Base-by-base conservation (phyloP, 2,329 filamentous ascomycete species). In the Penicillium sp. region DNA sequence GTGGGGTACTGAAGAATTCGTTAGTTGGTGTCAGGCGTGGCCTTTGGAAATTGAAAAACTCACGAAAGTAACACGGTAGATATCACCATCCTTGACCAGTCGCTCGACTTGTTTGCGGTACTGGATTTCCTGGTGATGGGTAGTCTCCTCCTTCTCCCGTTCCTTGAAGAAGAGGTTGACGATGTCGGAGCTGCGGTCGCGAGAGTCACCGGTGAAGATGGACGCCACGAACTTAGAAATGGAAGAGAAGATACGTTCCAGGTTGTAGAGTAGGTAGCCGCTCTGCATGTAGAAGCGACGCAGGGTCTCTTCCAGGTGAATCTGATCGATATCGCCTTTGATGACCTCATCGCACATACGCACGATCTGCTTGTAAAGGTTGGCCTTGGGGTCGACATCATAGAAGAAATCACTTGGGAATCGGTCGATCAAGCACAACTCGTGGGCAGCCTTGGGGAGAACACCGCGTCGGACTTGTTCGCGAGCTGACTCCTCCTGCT, bases 171-270 rank as follows among this genome's bases (percentile, higher is more conserved):
- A 98, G 44, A 94, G 80, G 54, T 88, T 83, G 59, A 94, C 85
- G 52, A 98, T 85, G 53, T 97, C 90, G 5, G 86, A 82, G 33
- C 88, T 95, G 77, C 93, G 95, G 66, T 98, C 93, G 72, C 95
- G 95, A 41, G 81, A 78, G 61, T 98, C 93, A 3, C 81, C 81
- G 61, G 83, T 89, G 63, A 90, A 87, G 66, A 95, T 89, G n/a
- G 80, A 80, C 17, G 89, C 77, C 22, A 86, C 88, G 51, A 90
- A 84, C 51, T 89, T 85, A 51, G 85, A 85, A 34, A 96, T 80
- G 1, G 85, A 85, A 64, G 83, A 83, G 46, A 97, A 80, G 28
- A 96, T 81, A 65, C 95, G 90, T 64, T 94, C 88, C 56, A 97
- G 83, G 4, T 88, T 90, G 73, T 97, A 98, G 34, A 97, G 73